Evolutionary conservation across 768 basidiomycete species (phyloP).

Genomic region (Collybiopsis confluens): DNA sequence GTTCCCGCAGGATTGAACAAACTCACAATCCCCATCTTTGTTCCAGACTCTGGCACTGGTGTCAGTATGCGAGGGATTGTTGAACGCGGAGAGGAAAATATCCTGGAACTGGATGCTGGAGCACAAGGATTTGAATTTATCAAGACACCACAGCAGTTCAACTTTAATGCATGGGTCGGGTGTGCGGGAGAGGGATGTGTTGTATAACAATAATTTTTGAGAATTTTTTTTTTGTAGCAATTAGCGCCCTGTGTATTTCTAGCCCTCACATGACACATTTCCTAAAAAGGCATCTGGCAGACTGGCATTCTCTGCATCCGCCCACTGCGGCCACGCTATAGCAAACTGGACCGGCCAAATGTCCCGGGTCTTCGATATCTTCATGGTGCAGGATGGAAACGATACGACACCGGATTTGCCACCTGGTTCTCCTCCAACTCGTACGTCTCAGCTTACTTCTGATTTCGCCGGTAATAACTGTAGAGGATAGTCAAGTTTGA

Average conservation of each 20-base stretch:
- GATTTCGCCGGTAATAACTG: conserved; percentile 9
- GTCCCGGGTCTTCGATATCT: not conserved
- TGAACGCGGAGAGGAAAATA: not conserved
- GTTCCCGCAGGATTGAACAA: conserved; percentile 59
- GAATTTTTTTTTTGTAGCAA: no score
- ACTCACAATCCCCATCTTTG: conserved; percentile 49
- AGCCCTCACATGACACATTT: no score
- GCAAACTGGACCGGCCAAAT: no score
- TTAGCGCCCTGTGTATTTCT: no score
- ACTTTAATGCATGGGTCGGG: conserved; percentile 8
- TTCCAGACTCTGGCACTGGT: not conserved
- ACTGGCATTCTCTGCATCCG: no score
- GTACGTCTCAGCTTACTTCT: conserved; percentile 10
- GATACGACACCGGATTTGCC: conserved; percentile 14
- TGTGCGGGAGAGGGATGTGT: conserved; percentile 6
- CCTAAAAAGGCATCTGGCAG: no score
- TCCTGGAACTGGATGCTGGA: conserved; percentile 2
- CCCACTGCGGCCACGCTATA: no score
- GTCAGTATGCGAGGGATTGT: conserved; percentile 5
- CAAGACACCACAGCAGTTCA: conserved; percentile 3
- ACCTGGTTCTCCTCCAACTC: conserved; percentile 26
- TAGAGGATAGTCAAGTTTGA: conserved; percentile 62
- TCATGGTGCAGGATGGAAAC: conserved; percentile 3
- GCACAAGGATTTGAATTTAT: conserved; percentile 1
- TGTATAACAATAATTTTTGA: not conserved